Evolutionary conservation across 768 basidiomycete genomes (phyloP), one percentile per base, ranked within the genome.

Genomic region (Trametes sanguinea): DNA sequence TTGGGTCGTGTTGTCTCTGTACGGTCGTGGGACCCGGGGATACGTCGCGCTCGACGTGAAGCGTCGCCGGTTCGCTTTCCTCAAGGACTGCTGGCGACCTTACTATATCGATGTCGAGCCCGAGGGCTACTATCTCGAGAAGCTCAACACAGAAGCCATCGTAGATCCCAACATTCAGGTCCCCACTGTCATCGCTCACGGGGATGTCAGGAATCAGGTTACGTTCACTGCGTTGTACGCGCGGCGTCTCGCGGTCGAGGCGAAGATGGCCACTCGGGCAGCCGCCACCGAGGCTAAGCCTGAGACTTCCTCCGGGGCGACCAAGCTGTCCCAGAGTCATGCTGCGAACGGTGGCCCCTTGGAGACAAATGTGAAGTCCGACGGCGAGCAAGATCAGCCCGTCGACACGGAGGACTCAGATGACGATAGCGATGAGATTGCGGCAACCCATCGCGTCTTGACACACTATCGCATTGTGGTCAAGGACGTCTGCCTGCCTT

Each of bases 61-160:
- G 22, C 33, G 39, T 16, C 29, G 48, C 13, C 39, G 48, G 13
- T 55, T 66, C 17, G 59, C 54, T 29, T 66, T 61, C 42, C 27
- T 66, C 30, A 63, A 64, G 56, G 65, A 66, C 54, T 53, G 51
- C 6, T 66, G 65, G 65, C 44, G 62, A 6, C 42, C 42, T 1
- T 55, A 13, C 39, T 57, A 54, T 6, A 11, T 4, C 2, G 52
- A 11, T 16, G 37, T 56, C 9, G 30, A 46, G 11, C 37, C 39
- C 6, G 65, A 66, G 30, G 56, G 62, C 7, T 46, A 53, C n/a
- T 57, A 61, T 5, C 46, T 60, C 35, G 6, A 14, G 22, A 13
- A 27, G 8, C 45, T 66, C 33, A 46, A 47, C 17, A 11, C 35
- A 11, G 35, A 37, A 11, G 6, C 32, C 30, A 39, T 39, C 10